Percentiles rank a stretch among this genome's conserved stretches.
These are phyloP conservation scores for Entophlyctis luteolus DNA, from an alignment of 192 early-diverging fungal species.

Conservation along the genomic window DNA sequence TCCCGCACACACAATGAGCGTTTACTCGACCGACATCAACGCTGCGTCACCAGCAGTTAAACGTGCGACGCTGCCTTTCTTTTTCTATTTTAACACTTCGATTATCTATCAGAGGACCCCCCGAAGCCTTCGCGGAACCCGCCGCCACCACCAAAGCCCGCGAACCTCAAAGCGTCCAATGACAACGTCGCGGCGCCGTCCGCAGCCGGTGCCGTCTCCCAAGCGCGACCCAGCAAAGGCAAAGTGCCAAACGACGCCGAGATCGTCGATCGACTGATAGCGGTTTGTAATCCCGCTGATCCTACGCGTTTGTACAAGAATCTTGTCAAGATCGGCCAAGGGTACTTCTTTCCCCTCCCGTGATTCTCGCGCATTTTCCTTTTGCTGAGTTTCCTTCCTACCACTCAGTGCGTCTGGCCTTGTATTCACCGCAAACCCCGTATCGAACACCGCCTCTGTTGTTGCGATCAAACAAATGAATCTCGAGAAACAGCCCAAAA, in stretches of 20 bases:
- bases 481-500: constrained; percentile 90
- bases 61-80: background rate
- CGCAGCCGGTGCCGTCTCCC: constrained; percentile 34
- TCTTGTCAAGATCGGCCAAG: constrained; percentile 87
- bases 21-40: constrained; percentile 58
- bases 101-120: background rate
- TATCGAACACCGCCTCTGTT: constrained; percentile 48
- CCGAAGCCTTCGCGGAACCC: constrained; percentile 12
- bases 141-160: constrained; percentile 15
- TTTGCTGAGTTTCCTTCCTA: background rate
- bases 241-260: constrained; percentile 66
- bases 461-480: constrained; percentile 98
- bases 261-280: constrained; percentile 73
- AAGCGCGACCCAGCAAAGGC: constrained; percentile 52
- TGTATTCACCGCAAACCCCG: constrained; percentile 81
- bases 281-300: constrained; percentile 82
- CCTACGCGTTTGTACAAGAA: constrained; percentile 83
- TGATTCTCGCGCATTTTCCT: background rate
- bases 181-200: constrained; percentile 11
- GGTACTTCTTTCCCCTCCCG: constrained; percentile 33
- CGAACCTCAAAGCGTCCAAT: constrained; percentile 9
- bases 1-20: constrained; percentile 53
- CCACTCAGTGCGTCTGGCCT: constrained; percentile 80
- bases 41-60: constrained; percentile 6
- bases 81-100: background rate